Evolutionary conservation across 2,329 filamentous ascomycete genomes (phyloP), one percentile per base, ranked within the genome.

Genomic region (Gnomoniopsis smithogilvyi): DNA sequence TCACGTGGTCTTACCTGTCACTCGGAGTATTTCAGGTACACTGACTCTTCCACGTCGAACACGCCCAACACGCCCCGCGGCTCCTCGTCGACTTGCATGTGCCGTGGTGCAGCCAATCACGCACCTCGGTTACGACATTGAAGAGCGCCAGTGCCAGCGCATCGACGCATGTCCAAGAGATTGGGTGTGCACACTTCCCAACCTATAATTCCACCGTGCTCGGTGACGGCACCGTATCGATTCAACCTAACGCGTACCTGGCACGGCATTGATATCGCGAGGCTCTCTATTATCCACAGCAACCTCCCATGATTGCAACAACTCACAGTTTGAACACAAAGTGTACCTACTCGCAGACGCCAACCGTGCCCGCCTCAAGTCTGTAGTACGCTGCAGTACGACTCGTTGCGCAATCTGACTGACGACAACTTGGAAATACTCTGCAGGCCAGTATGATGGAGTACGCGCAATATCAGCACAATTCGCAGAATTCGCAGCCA

Each of bases 381-480:
- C n/a, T n/a, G n/a, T n/a, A n/a, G n/a, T n/a, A n/a, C n/a, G n/a
- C n/a, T n/a, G 15, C 33, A 19, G 51, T 14, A 17, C 51, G 46
- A 46, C 45, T 38, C 6, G n/a, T 36, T 36, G 12, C 26, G 43
- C 34, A 38, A 19, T 12, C 3, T n/a, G 11, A n/a, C 17, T 34
- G 24, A 49, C 36, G 34, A 11, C 26, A 15, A 10, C 36, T 14
- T 22, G 15, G 15, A 56, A 12, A 41, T 26, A 19, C 41, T 14
- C 34, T 38, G n/a, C 15, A 66, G 59, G 62, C 70, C 72, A 72
- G 73, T 70, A 88, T 82, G 77, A 90, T 91, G 88, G 88, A 90
- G 76, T 90, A 90, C 79, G 83, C 85, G 73, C 85, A 88, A 76
- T 89, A 90, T 72, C 85, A 87, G 70, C 86, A 85, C 74, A 82